Conservation (phyloP, 2,329 filamentous ascomycete species). For the Aspergillus costaricaensis region DNA sequence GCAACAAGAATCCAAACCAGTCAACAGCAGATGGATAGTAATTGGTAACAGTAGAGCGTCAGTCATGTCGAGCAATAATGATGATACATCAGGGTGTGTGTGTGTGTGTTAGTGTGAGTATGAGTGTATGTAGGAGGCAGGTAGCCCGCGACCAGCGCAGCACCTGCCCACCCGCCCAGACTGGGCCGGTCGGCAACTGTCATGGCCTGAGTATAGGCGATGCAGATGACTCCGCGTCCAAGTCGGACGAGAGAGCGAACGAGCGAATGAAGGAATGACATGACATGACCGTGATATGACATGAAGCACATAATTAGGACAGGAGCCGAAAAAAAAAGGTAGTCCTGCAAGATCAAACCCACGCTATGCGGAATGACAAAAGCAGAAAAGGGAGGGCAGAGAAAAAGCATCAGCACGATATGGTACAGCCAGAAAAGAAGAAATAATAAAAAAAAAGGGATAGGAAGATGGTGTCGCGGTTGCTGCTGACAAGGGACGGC, state of each 20-base stretch:
- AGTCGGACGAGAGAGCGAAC: neutral
- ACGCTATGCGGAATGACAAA: conserved; percentile 35
- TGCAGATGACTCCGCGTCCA: neutral
- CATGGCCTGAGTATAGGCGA: neutral
- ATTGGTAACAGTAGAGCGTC: neutral
- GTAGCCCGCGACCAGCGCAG: conserved; percentile 5
- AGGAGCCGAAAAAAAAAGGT: neutral
- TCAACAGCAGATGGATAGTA: neutral
- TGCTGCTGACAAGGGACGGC: neutral
- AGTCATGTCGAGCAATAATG: conserved; percentile 6
- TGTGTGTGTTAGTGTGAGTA: neutral
- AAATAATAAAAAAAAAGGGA: conserved; percentile 9
- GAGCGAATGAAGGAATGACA: conserved; percentile 22
- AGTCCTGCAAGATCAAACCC: conserved; percentile 22
- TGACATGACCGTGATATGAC: conserved; percentile 18
- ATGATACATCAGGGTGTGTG: neutral
- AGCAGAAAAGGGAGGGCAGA: conserved; percentile 5
- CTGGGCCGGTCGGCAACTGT: conserved; percentile 3
- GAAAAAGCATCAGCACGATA: conserved; percentile 15
- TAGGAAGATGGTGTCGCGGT: neutral
- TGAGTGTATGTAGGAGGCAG: too few relatives aligned
- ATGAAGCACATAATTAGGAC: conserved; percentile 1
- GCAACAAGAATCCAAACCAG: neutral
- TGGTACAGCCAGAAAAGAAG: neutral
- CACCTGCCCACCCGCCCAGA: neutral